phyloP scores from a whole-genome alignment of 78 protist genomes.

The Dictyostelium intermedium region DNA sequence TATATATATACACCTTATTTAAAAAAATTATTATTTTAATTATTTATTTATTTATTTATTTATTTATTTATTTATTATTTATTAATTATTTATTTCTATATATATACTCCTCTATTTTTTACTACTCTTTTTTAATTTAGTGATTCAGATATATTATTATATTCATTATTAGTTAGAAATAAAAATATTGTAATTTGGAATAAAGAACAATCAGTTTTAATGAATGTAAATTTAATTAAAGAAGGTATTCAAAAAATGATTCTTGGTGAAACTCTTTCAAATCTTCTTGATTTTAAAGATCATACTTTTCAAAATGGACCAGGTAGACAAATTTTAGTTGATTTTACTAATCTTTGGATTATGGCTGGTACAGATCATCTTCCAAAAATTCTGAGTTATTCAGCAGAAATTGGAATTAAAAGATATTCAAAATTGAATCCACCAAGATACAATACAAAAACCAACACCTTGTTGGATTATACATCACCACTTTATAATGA shows the following conservation, averaged over 20 bases:
- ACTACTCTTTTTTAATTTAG: not conserved
- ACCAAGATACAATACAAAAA: not conserved
- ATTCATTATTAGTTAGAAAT: not conserved
- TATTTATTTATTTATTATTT: not conserved
- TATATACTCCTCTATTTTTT: too few relatives aligned
- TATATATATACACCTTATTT: too few relatives aligned
- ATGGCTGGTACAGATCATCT: not conserved
- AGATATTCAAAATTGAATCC: not conserved
- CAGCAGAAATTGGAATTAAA: not conserved
- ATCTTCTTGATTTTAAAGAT: not conserved
- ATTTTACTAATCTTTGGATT: not conserved
- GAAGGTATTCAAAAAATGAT: not conserved
- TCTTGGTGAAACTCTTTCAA: not conserved
- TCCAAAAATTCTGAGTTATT: not conserved
- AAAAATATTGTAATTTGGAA: not conserved
- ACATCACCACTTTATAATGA: not conserved
- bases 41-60: not conserved
- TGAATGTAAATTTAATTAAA: not conserved
- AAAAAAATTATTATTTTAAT: not conserved
- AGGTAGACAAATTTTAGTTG: not conserved
- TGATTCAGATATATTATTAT: constrained; percentile 20
- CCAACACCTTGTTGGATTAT: not conserved
- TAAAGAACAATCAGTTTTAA: not conserved
- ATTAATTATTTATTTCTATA: not conserved
- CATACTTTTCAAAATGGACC: not conserved